Conservation (phyloP, 768 basidiomycete species). For the Lactifluus volemus region DNA sequence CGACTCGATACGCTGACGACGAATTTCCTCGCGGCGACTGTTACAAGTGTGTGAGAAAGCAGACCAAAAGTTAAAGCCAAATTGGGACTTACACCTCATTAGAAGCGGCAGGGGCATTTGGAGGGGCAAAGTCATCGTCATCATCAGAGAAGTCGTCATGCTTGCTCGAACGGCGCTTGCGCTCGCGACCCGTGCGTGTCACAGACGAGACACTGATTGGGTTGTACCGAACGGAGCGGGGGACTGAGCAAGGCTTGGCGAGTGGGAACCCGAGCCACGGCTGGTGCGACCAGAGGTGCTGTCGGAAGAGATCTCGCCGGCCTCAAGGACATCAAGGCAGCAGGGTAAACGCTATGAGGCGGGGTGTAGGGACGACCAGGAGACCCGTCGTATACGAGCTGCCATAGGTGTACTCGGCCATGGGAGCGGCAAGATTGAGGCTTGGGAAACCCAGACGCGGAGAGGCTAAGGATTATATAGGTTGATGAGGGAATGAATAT, state of each 20-base stretch:
- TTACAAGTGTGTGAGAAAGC: constrained; percentile 1
- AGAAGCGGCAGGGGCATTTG: constrained; percentile 32
- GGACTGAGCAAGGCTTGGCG: constrained; percentile 53
- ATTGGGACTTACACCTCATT: constrained; percentile 44
- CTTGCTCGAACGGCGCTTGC: constrained; percentile 36
- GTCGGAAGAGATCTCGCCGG: constrained; percentile 69
- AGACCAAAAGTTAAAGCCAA: neutral
- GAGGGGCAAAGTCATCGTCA: constrained; percentile 64
- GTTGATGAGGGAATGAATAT: constrained; percentile 12
- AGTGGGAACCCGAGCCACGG: constrained; percentile 58
- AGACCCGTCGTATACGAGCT: constrained; percentile 45
- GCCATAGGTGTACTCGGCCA: constrained; percentile 55
- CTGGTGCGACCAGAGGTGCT: constrained; percentile 54
- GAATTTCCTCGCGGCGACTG: constrained; percentile 81
- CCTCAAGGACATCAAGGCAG: constrained; percentile 64
- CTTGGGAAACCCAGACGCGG: constrained; percentile 58
- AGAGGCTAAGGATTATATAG: constrained; percentile 27
- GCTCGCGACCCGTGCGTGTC: constrained; percentile 41
- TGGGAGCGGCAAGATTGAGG: constrained; percentile 46
- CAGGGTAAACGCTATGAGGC: constrained; percentile 59
- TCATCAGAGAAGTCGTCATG: constrained; percentile 62
- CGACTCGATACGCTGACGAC: constrained; percentile 88
- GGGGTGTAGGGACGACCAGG: constrained; percentile 64
- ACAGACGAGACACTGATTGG: constrained; percentile 45
- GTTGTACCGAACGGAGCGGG: constrained; percentile 73